Conservation (phyloP, 2,329 filamentous ascomycete genomes). For the Penicillium sp. region DNA sequence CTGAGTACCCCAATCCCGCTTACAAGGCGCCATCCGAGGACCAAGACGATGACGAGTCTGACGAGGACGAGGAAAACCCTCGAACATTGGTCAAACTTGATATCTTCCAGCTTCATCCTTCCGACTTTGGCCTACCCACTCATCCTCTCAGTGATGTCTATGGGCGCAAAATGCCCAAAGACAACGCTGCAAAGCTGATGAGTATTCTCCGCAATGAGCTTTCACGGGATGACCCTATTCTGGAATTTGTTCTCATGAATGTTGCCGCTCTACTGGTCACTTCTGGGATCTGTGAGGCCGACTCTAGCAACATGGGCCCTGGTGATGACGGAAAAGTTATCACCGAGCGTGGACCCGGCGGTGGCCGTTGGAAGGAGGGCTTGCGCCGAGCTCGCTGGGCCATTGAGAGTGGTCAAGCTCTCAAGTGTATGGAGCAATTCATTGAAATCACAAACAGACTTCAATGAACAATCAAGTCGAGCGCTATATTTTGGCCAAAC, state of each 20-base stretch:
- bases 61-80: constrained; percentile 36
- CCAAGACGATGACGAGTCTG: constrained; percentile 37
- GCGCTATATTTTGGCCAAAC: neutral
- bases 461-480: no score
- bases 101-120: constrained; percentile 69
- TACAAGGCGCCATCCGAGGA: constrained; percentile 36
- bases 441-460: constrained; percentile 69
- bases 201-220: constrained; percentile 69
- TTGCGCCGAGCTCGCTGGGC: constrained; percentile 82
- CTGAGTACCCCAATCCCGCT: constrained; percentile 45
- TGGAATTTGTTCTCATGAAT: constrained; percentile 93
- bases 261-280: constrained; percentile 81
- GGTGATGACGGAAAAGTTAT: constrained; percentile 78
- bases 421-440: constrained; percentile 74
- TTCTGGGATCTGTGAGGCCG: constrained; percentile 78
- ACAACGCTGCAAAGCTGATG: constrained; percentile 81
- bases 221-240: constrained; percentile 69
- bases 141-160: constrained; percentile 74
- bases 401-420: constrained; percentile 77
- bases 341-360: constrained; percentile 74
- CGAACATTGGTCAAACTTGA: constrained; percentile 55
- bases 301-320: constrained; percentile 69
- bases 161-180: constrained; percentile 73
- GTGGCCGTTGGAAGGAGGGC: constrained; percentile 90
- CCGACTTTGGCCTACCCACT: constrained; percentile 75